Base-by-base conservation (phyloP, 495 filamentous ascomycete species). In the Daldinia vernicosa region DNA sequence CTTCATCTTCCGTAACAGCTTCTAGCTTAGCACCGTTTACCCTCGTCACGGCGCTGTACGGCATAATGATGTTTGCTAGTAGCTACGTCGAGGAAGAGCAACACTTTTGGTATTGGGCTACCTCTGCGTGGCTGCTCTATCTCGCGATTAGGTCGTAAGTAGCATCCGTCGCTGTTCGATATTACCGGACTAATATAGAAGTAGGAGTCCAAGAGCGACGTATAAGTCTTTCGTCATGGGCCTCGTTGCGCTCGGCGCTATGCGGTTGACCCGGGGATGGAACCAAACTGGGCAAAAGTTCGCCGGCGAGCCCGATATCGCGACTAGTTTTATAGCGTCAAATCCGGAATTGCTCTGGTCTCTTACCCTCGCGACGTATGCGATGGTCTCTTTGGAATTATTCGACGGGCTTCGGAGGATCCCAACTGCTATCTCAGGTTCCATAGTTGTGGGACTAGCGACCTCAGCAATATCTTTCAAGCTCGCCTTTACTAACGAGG, bases 61-160 rank as follows among this genome's bases (percentile, higher is more conserved):
- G 89, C 9, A 76, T 85, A 32, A 94, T 97, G 90, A 98, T 98
- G 93, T 98, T 98, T 80, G 94, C 94, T 30, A 97, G 92, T 77
- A 97, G 94, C 76, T 98, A 93, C 75, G 93, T 99, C 26, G 95
- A 99, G 76, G 95, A 99, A 79, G 95, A 99, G 76, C 95, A 98
- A 26, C 91, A 98, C 68, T 97, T 97, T 78, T 99, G 95, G 95
- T 98, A 98, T 78, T 97, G 94, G 94, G 76, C 87, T 17, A 88
- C 91, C 12, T 89, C 92, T 0, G 90, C 86, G 2, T 99, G 94
- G 94, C 80, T 92, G 45, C 80, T 86, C 50, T 86, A 87, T 66
- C 80, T 96, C 1, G 84, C 85, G 61, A 71, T 90, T 35, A 90
- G 85, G 60, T 70, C 61, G 69, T 74, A 66, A 61, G 64, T 14